Evolutionary conservation across 768 basidiomycete species (phyloP).

Genomic region (Zangia roseola): DNA sequence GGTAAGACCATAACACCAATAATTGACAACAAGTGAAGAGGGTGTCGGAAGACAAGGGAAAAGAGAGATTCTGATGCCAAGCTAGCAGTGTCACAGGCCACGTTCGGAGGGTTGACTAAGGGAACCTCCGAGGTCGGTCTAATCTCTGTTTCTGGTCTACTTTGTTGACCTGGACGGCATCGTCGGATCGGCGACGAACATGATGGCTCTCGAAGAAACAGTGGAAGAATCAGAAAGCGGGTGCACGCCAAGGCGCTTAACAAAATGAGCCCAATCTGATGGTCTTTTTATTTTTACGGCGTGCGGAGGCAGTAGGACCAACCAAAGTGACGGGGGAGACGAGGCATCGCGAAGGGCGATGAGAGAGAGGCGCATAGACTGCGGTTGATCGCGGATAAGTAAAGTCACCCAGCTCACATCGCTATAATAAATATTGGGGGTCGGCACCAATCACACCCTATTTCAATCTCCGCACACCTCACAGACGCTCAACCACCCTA

Average conservation of each 20-base stretch:
- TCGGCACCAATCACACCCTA: slow-evolving; percentile 14
- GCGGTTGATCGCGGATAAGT: slow-evolving; percentile 2
- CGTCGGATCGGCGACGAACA: slow-evolving; percentile 29
- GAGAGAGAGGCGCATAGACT: neutral
- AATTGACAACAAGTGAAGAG: slow-evolving; percentile 30
- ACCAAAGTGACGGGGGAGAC: slow-evolving; percentile 43
- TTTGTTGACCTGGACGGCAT: slow-evolving; percentile 34
- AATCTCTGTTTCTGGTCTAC: slow-evolving; percentile 73
- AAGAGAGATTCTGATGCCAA: slow-evolving; percentile 29
- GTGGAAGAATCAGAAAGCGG: slow-evolving; percentile 55
- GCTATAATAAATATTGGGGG: too few species aligned
- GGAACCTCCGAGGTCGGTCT: slow-evolving; percentile 58
- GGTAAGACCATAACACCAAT: slow-evolving; percentile 59
- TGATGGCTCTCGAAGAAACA: slow-evolving; percentile 38
- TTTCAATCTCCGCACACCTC: slow-evolving; percentile 11
- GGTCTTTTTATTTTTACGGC: slow-evolving; percentile 35
- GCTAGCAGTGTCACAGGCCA: too few species aligned
- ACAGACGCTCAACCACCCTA: neutral
- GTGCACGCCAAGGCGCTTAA: slow-evolving; percentile 54
- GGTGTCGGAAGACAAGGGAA: neutral
- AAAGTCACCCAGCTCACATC: slow-evolving; percentile 11
- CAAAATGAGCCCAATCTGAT: slow-evolving; percentile 52
- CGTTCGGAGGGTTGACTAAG: slow-evolving; percentile 51
- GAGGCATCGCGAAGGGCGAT: neutral
- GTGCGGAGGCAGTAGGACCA: slow-evolving; percentile 16